phyloP scores from a whole-genome alignment of 805 yeast species.

The Metschnikowia santaceciliae region DNA sequence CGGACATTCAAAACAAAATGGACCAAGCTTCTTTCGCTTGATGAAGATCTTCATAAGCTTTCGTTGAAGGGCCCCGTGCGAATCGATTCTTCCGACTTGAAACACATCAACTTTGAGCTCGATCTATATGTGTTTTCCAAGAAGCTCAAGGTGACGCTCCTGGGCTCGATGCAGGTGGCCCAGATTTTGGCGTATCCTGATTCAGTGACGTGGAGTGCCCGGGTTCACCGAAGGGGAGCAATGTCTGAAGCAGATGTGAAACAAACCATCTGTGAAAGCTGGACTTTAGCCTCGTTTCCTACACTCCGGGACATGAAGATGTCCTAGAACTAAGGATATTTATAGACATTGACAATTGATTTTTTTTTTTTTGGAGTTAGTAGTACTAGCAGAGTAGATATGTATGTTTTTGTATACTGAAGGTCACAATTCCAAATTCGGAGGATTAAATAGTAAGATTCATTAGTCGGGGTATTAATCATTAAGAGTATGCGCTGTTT shows the following conservation, averaged over 20 bases:
- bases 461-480: no score
- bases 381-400: no score
- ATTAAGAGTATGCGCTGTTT: no score
- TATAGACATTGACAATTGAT: neutral
- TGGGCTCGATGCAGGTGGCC: slow-evolving; percentile 5
- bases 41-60: slow-evolving; percentile 28
- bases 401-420: no score
- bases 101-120: slow-evolving; percentile 6
- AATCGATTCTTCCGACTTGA: slow-evolving; percentile 1
- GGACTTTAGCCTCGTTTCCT: neutral
- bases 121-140: slow-evolving; percentile 5
- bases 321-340: neutral
- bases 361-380: no score
- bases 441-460: no score
- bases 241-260: neutral
- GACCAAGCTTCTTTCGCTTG: slow-evolving; percentile 19
- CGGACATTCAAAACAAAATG: slow-evolving; percentile 7
- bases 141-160: slow-evolving; percentile 7
- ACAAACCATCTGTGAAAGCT: neutral
- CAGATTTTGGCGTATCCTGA: slow-evolving; percentile 6
- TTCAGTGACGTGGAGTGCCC: slow-evolving; percentile 2
- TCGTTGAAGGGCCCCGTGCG: slow-evolving; percentile 27
- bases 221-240: neutral
- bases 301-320: neutral
- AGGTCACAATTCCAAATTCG: no score